Evolutionary conservation across 2,329 filamentous ascomycete genomes (phyloP), one percentile per base, ranked within the genome.

Genomic region (Pezicula rhizophila): DNA sequence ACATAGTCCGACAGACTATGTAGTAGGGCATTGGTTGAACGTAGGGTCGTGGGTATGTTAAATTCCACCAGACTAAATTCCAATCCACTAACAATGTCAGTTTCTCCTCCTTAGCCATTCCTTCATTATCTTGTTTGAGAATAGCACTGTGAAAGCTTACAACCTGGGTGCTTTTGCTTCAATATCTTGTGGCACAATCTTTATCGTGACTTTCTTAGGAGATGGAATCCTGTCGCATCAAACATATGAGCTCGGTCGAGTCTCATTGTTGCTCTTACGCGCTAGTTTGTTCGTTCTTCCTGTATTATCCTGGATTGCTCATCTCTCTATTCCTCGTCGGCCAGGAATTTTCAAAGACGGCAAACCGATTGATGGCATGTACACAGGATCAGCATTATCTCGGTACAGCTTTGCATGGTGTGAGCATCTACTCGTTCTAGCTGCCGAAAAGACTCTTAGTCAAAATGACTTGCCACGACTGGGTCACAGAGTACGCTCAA

Each of bases 371-470:
- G 86, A 91, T 60, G 69, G 71, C 14, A 75, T 85, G 66, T 74
- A 73, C 57, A 84, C 82, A 0, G 72, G 71, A 3, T 82, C 82
- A 2, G 77, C 81, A 1, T 70, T 84, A 42, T 74, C 68, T 45
- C 77, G 80, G 45, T 79, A 80, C 59, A 86, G 78, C 6, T 91
- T 83, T 68, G 68, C 71, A 43, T 92, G 86, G 86, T 73, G 77
- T 1, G 66, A 63, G 1, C 63, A 68, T 2, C 57, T 89, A 0
- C 71, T 91, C 12, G 58, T 66, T 1, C 64, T 75, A 17, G 80
- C 83, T 2, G 65, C 68, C 2, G 71, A 74, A 55, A 82, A 84
- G 57, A 78, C 76, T 40, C 74, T 90, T 2, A 76, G 84, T 31
- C 65, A 83, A 33, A 68, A 69, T 5, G 83, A 89, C 59, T 68